phyloP scores from a whole-genome alignment of 805 yeast genomes.

The Ogataea parapolymorpha region DNA sequence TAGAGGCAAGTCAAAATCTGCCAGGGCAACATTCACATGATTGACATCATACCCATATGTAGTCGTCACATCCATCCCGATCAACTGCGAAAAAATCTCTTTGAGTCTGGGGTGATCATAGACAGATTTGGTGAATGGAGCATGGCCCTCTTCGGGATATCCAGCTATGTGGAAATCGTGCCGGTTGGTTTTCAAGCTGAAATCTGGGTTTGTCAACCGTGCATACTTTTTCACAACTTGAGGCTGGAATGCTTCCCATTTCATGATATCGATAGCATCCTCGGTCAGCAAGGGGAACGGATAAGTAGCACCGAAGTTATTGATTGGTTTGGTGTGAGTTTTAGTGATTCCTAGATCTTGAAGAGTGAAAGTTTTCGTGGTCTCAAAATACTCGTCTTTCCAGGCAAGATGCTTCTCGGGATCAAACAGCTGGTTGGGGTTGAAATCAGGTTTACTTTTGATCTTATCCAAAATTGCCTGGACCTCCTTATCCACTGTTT shows the following conservation, averaged over 20 bases:
- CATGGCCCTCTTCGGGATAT: slow-evolving; percentile 34
- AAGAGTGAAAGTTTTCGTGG: slow-evolving; percentile 37
- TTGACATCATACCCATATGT: slow-evolving; percentile 52
- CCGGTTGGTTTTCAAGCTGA: slow-evolving; percentile 27
- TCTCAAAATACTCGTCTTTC: slow-evolving; percentile 36
- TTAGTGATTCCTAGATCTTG: slow-evolving; percentile 36
- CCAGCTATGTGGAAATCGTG: slow-evolving; percentile 51
- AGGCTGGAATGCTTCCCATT: slow-evolving; percentile 46
- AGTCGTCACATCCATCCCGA: slow-evolving; percentile 45
- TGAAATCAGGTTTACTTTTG: slow-evolving; percentile 12
- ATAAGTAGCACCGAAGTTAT: slow-evolving; percentile 44
- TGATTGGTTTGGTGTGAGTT: slow-evolving; percentile 34
- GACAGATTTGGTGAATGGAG: slow-evolving; percentile 49
- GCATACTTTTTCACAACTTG: slow-evolving; percentile 42
- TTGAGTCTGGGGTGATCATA: slow-evolving; percentile 50
- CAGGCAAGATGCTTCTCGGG: slow-evolving; percentile 37
- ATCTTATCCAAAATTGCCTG: slow-evolving; percentile 16
- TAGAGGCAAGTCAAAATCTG: slow-evolving; percentile 16
- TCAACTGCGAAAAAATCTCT: slow-evolving; percentile 46
- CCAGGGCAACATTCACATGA: slow-evolving; percentile 48
- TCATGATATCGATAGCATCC: slow-evolving; percentile 56
- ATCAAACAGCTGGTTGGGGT: slow-evolving; percentile 32
- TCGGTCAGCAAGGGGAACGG: slow-evolving; percentile 58
- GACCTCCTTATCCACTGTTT: slow-evolving; percentile 27
- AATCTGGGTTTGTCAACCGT: slow-evolving; percentile 36